Percentiles rank a stretch among this genome's conserved stretches.
Conservation (phyloP, 2,329 filamentous ascomycete genomes). For the Decorospora gaudefroyi region DNA sequence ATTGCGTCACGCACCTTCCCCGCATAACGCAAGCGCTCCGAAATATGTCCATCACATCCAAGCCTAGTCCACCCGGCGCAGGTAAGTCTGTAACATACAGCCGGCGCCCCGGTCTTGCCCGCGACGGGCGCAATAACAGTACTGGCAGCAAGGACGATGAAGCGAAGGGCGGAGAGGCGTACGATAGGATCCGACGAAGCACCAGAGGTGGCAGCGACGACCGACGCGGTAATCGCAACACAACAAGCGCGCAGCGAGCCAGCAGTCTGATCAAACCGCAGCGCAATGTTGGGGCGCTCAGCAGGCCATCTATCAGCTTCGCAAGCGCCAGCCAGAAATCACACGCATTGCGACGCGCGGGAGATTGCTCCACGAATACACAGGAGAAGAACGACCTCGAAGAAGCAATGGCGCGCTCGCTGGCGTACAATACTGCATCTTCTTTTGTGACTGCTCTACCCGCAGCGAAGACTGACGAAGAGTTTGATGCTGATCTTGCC, state of each 20-base stretch:
- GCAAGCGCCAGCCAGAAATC: neutral
- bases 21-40: neutral
- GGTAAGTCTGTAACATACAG: conserved; percentile 1
- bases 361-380: neutral
- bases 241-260: neutral
- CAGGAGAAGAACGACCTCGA: conserved; percentile 7
- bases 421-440: neutral
- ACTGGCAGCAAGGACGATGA: neutral
- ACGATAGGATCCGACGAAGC: neutral
- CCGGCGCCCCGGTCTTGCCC: neutral
- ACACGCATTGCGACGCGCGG: neutral
- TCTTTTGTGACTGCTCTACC: neutral
- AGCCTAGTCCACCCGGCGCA: neutral
- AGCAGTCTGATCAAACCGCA: neutral
- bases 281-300: neutral
- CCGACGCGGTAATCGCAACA: neutral
- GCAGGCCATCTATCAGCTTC: neutral
- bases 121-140: no score
- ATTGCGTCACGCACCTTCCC: neutral
- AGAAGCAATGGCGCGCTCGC: conserved; percentile 10
- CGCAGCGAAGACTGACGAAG: neutral
- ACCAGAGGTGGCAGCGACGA: neutral
- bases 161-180: conserved; percentile 3
- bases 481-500: conserved; percentile 1
- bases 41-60: neutral